These are phyloP conservation scores for Microcera coccophila DNA, from an alignment of 2,329 filamentous ascomycete species.

Conservation along the genomic window DNA sequence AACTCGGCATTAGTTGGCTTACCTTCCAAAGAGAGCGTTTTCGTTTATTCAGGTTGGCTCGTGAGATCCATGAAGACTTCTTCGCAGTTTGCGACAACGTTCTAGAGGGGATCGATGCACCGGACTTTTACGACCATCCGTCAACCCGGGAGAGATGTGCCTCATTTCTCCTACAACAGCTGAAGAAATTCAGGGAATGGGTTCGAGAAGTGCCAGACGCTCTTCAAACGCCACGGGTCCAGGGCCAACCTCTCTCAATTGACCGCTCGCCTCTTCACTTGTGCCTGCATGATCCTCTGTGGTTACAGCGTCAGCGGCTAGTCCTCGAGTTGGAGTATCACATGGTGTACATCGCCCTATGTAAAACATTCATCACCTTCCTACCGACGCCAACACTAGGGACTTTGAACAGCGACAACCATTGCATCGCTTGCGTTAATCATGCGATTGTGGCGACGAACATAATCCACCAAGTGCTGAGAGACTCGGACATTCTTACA, in stretches of 20 bases:
- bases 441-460: constrained; percentile 27
- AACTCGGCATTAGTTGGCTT: constrained; percentile 19
- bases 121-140: constrained; percentile 24
- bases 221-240: constrained; percentile 36
- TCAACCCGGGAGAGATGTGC: constrained; percentile 25
- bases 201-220: constrained; percentile 32
- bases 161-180: constrained; percentile 24
- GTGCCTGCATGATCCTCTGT: constrained; percentile 35
- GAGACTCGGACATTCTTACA: constrained; percentile 24
- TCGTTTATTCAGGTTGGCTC: constrained; percentile 12
- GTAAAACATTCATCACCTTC: constrained; percentile 40
- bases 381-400: constrained; percentile 24
- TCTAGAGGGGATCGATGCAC: constrained; percentile 11
- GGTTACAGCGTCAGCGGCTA: constrained; percentile 41
- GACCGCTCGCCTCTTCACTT: constrained; percentile 32
- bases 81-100: constrained; percentile 12
- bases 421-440: constrained; percentile 21
- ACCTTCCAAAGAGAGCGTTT: constrained; percentile 18
- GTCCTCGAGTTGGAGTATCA: constrained; percentile 43
- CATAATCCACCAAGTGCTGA: constrained; percentile 26
- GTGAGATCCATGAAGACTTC: constrained; percentile 17
- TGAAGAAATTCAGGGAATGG: constrained; percentile 30
- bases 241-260: constrained; percentile 35
- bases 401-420: constrained; percentile 24
- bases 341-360: constrained; percentile 35